Base-by-base conservation (phyloP, 2,329 filamentous ascomycete species). In the Claviceps quebecensis region DNA sequence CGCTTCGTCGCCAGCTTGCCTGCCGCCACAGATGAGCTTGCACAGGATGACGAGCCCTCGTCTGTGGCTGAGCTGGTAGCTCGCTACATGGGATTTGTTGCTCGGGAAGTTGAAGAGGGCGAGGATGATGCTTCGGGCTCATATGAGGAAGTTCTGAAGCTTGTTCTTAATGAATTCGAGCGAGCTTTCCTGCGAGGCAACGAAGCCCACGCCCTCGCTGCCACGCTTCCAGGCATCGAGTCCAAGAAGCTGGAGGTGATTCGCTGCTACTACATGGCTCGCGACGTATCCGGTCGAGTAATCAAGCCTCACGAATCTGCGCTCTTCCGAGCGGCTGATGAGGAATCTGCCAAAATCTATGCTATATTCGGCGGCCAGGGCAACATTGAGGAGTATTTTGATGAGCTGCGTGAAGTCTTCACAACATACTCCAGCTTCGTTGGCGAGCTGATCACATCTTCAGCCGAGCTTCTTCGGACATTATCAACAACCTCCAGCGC, bases 331-430 rank as follows among this genome's bases (percentile, higher is more conserved):
- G 91, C 93, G 48, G 88, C 88, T 9, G 83, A 86, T 46, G 90
- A 96, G 56, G 84, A 81, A 55, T 82, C 83, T 52, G 90, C 90
- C 51, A 84, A 81, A 60, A 80, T 98, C 54, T 98, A 95, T 73
- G 90, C 84, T 57, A 89, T 98, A 55, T 95, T 97, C 59, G 93
- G 93, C 54, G 93, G 93, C 6, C 93, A 98, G 68, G 93, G 93
- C 60, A 98, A 98, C 69, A 97, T 98, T 57, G 91, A 98, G 70
- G 94, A 98, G 71, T 98, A 98, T 71, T 98, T 98, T 63, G 91
- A 98, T 59, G 93, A 98, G 73, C 79, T 98, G 56, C 83, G 93
- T 52, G 86, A 95, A 67, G 80, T 97, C 53, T 91, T 91, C 73
- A 82, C 76, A 61, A 95, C 90, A 54, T 98, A 98, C 70, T 84